Base-by-base conservation (phyloP, 2,329 filamentous ascomycete genomes). In the Cercospora beticola region DNA sequence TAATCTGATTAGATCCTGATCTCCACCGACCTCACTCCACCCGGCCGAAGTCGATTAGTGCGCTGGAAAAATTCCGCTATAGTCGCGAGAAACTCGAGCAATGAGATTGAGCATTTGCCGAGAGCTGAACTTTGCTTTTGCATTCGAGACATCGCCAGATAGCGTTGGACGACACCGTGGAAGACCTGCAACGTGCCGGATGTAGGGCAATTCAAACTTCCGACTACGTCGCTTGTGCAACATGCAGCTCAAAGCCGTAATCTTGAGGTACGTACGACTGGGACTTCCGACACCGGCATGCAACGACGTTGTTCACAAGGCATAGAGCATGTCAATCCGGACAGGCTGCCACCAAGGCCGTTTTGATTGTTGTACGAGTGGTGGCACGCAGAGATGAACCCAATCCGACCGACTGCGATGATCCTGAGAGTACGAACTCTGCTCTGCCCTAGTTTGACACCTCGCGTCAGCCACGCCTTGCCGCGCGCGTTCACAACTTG, bases 1-100 rank as follows among this genome's bases (percentile, higher is more conserved):
- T 60, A 60, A 60, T 60, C 57, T 60, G 57, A 60, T 60, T 60
- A 60, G 57, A 60, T 60, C 30, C 30, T 33, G 18, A 23, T 23
- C 46, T 49, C 46, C 21, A 23, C 46, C 46, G 18, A 49, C 46
- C 46, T 49, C 46, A 49, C 21, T 23, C 46, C 46, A 49, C 46
- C 14, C 9, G 46, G 46, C 46, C 46, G 46, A 49, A 49, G 46
- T 49, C 46, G 46, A 18, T 49, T 18, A 49, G 10, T 23, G 46
- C n/a, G 46, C 46, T 49, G 46, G 21, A 49, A 49, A 49, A 21
- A 18, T 49, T 49, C 21, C 21, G 21, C 46, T 18, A 23, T 23
- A 49, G 46, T 18, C 21, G 46, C 46, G 36, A 49, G 46, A 49
- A 49, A 49, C 46, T 49, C 46, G 46, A 49, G n/a, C 46, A 49